Percentiles rank a stretch among this genome's conserved stretches.
Evolutionary conservation across 2,329 filamentous ascomycete genomes (phyloP).

Genomic region (Truncatella angustata): DNA sequence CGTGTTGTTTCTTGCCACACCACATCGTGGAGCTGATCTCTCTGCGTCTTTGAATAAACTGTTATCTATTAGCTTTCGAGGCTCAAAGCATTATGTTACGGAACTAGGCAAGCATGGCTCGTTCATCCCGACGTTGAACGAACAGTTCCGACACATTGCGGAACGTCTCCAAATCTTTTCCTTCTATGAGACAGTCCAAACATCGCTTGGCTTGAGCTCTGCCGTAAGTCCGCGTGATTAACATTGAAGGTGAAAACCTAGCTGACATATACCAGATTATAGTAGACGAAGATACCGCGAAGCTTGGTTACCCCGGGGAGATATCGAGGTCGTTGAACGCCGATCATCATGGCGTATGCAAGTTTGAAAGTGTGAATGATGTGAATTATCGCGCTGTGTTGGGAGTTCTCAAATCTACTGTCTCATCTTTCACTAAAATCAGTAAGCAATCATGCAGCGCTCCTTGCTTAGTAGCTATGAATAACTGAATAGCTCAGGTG

Average conservation of each 20-base stretch:
- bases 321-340: constrained; percentile 9
- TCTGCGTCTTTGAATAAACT: constrained; percentile 7
- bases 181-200: constrained; percentile 14
- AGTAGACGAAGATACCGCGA: constrained; percentile 9
- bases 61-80: constrained; percentile 10
- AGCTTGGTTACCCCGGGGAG: constrained; percentile 12
- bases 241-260: background rate
- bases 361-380: constrained; percentile 9
- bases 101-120: constrained; percentile 7
- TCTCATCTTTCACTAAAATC: background rate
- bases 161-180: constrained; percentile 12
- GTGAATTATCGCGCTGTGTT: constrained; percentile 11
- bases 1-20: constrained; percentile 12
- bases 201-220: constrained; percentile 7
- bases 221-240: background rate
- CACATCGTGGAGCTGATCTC: constrained; percentile 11
- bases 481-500: background rate
- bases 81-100: constrained; percentile 10
- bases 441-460: background rate
- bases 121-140: constrained; percentile 11
- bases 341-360: constrained; percentile 11
- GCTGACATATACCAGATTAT: constrained; percentile 2
- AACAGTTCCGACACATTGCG: constrained; percentile 13
- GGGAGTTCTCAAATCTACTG: constrained; percentile 7
- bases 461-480: background rate